Evolutionary conservation across 2,329 filamentous ascomycete species (phyloP).

Genomic region (Diaporthe amygdali): DNA sequence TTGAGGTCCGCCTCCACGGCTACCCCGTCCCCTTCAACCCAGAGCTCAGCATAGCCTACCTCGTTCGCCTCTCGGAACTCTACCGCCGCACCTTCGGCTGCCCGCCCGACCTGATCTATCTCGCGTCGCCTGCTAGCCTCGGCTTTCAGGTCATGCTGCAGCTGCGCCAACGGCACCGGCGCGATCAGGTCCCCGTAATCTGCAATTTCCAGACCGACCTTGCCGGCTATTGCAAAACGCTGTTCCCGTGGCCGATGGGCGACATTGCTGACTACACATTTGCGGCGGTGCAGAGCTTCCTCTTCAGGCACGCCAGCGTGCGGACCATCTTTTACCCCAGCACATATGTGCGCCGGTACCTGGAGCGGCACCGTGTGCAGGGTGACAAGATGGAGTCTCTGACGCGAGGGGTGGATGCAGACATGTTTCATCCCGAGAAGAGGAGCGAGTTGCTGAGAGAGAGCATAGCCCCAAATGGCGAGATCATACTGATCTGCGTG

Average conservation of each 20-base stretch:
- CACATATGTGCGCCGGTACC: constrained; percentile 64
- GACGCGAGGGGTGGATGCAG: constrained; percentile 69
- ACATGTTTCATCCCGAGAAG: constrained; percentile 61
- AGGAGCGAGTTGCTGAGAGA: constrained; percentile 57
- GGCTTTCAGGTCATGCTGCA: constrained; percentile 77
- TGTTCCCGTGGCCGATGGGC: constrained; percentile 70
- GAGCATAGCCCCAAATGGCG: constrained; percentile 63
- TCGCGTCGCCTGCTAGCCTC: constrained; percentile 71
- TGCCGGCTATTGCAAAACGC: constrained; percentile 70
- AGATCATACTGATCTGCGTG: constrained; percentile 70
- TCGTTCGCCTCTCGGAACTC: constrained; percentile 67
- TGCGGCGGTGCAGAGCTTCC: constrained; percentile 66
- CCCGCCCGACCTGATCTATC: constrained; percentile 70
- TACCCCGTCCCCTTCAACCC: constrained; percentile 75
- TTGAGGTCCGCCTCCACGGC: constrained; percentile 66
- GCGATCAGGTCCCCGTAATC: constrained; percentile 63
- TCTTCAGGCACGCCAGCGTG: constrained; percentile 67
- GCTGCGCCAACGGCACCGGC: constrained; percentile 61
- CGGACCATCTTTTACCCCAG: constrained; percentile 74
- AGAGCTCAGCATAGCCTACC: constrained; percentile 72
- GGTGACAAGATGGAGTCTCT: constrained; percentile 63
- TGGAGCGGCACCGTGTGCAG: constrained; percentile 62
- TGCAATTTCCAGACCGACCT: constrained; percentile 77
- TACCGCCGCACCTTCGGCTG: constrained; percentile 64
- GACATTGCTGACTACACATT: constrained; percentile 66